Conservation (phyloP, 2,329 filamentous ascomycete species). For the Phoma herbarum region DNA sequence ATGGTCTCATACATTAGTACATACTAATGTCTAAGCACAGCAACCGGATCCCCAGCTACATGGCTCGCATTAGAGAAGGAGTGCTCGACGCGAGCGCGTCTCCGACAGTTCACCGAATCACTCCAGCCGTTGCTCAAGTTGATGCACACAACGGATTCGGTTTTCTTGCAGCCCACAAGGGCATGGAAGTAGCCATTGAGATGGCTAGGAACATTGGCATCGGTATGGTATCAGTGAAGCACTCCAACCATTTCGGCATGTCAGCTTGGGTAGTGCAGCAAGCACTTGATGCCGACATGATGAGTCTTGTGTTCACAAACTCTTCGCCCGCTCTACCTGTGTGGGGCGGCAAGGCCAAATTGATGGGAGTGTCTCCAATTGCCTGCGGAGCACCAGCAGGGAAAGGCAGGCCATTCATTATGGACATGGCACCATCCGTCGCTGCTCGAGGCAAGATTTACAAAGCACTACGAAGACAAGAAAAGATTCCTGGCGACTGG, state of each 20-base stretch:
- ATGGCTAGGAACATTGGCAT: slow-evolving; percentile 73
- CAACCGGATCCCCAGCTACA: slow-evolving; percentile 80
- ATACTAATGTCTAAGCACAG: slow-evolving; percentile 16
- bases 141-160: slow-evolving; percentile 77
- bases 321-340: slow-evolving; percentile 74
- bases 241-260: slow-evolving; percentile 87
- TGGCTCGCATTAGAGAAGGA: slow-evolving; percentile 74
- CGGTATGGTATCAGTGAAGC: slow-evolving; percentile 77
- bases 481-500: slow-evolving; percentile 77
- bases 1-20: slow-evolving; percentile 7
- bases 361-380: slow-evolving; percentile 78
- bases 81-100: slow-evolving; percentile 69
- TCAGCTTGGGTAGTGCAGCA: slow-evolving; percentile 81
- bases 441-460: slow-evolving; percentile 77
- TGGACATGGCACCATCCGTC: slow-evolving; percentile 78
- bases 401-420: slow-evolving; percentile 68
- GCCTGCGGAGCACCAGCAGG: slow-evolving; percentile 78
- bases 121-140: slow-evolving; percentile 75
- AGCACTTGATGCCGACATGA: slow-evolving; percentile 72
- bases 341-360: slow-evolving; percentile 72
- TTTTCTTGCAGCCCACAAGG: slow-evolving; percentile 72
- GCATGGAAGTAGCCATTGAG: slow-evolving; percentile 72
- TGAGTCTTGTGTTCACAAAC: slow-evolving; percentile 70
- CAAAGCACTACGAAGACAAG: slow-evolving; percentile 72
- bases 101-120: slow-evolving; percentile 68